Evolutionary conservation across 1,284 basidiomycete species (phyloP).

Genomic region (Fomitopsis schrenkii): DNA sequence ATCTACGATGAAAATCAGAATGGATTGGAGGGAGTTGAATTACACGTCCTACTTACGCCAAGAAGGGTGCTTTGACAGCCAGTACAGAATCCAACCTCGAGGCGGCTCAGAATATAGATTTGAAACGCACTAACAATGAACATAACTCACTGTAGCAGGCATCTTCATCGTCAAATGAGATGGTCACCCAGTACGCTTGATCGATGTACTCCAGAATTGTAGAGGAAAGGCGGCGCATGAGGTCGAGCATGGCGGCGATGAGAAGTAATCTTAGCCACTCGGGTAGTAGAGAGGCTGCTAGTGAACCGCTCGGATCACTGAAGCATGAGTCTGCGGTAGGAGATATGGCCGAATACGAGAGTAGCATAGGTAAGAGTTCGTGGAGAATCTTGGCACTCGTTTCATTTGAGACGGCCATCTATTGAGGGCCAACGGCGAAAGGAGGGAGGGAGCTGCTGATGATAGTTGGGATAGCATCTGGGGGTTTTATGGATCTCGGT

Average conservation of each 20-base stretch:
- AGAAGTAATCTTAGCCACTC: constrained; percentile 64
- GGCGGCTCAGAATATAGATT: no score
- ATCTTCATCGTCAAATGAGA: constrained; percentile 57
- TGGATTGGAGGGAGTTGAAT: background rate
- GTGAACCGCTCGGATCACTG: no score
- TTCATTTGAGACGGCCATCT: no score
- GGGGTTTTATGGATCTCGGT: no score
- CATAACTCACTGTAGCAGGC: constrained; percentile 46
- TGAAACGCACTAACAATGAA: no score
- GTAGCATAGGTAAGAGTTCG: no score
- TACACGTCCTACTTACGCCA: constrained; percentile 21
- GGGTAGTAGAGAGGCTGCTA: constrained; percentile 34
- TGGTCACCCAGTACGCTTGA: constrained; percentile 60
- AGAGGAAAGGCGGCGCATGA: constrained; percentile 41
- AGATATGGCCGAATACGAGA: no score
- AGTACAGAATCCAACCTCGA: constrained; percentile 26
- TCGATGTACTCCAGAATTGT: constrained; percentile 38
- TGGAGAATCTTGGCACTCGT: no score
- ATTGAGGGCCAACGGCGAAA: no score
- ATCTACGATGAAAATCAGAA: constrained; percentile 8
- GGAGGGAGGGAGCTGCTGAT: no score
- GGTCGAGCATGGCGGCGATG: constrained; percentile 59
- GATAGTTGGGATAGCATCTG: no score
- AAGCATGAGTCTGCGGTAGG: no score
- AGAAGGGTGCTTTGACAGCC: constrained; percentile 30